A percentile compares a stretch with the other conserved stretches of the same genome.
Conservation (phyloP, 805 yeast species). For the Brettanomyces nanus region DNA sequence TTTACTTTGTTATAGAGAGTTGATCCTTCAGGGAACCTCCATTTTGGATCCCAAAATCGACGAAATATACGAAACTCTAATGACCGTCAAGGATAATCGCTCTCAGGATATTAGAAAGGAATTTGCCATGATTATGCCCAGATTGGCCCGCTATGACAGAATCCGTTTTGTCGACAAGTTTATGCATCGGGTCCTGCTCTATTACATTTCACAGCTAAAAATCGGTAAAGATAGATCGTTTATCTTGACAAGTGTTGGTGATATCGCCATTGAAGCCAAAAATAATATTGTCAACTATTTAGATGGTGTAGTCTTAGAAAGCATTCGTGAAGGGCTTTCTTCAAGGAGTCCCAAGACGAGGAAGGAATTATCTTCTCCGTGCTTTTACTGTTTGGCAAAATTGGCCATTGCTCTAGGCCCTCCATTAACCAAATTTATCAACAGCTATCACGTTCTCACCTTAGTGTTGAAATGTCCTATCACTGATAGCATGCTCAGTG, state of each 20-base stretch:
- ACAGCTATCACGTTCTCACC: conserved; percentile 65
- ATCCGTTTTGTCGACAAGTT: conserved; percentile 70
- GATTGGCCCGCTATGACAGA: conserved; percentile 71
- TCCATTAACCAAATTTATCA: conserved; percentile 81
- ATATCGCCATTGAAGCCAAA: conserved; percentile 70
- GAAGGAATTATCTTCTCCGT: conserved; percentile 73
- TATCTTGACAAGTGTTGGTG: conserved; percentile 75
- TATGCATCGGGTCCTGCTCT: conserved; percentile 69
- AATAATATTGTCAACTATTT: conserved; percentile 81
- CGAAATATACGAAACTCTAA: conserved; percentile 66
- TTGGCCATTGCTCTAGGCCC: conserved; percentile 88
- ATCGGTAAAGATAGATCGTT: conserved; percentile 65
- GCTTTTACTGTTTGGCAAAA: conserved; percentile 83
- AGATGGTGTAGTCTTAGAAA: conserved; percentile 81
- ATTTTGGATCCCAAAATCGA: conserved; percentile 66
- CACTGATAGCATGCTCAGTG: conserved; percentile 73
- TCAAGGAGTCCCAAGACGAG: conserved; percentile 52
- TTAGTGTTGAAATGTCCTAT: conserved; percentile 76
- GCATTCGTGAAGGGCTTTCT: conserved; percentile 69
- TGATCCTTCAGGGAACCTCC: conserved; percentile 63
- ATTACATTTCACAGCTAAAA: conserved; percentile 70
- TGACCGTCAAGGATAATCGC: conserved; percentile 70
- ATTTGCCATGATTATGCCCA: conserved; percentile 76
- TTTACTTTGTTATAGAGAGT: conserved; percentile 70
- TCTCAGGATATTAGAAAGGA: conserved; percentile 71